These are phyloP conservation scores for Silene vulgaris DNA, from an alignment of 179 eudicot species.

Conservation along the genomic window DNA sequence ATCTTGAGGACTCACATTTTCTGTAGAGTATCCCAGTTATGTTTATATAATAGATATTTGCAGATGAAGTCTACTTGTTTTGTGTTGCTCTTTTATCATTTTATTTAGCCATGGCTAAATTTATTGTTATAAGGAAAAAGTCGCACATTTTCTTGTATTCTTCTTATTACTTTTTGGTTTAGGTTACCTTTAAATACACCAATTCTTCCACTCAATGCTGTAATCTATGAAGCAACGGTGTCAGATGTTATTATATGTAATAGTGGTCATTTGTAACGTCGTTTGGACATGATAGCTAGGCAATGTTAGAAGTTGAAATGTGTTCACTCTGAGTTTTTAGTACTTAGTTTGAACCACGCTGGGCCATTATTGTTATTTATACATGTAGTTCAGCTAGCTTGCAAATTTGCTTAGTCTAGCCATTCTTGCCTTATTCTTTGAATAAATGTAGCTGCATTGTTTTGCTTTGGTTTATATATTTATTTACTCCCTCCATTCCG, in stretches of 20 bases:
- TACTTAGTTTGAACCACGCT: background rate
- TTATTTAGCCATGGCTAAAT: background rate
- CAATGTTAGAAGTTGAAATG: background rate
- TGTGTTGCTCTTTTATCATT: background rate
- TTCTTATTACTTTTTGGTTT: background rate
- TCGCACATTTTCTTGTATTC: background rate
- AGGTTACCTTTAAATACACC: background rate
- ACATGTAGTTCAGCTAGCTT: background rate
- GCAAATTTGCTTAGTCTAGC: conserved; percentile 9
- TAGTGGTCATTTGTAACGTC: background rate
- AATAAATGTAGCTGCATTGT: background rate
- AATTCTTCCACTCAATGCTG: background rate
- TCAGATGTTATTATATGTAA: background rate
- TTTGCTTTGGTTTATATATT: conserved; percentile 1
- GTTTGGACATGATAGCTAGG: background rate
- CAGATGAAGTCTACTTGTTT: background rate
- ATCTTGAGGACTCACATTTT: conserved; percentile 3
- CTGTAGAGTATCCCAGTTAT: background rate
- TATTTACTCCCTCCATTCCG: background rate
- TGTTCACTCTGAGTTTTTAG: background rate
- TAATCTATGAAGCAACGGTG: background rate
- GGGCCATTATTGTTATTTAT: background rate
- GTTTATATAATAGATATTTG: background rate
- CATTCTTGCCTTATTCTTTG: conserved; percentile 9
- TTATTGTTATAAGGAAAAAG: background rate